Conservation (phyloP, 495 filamentous ascomycete species). For the Penicillium lividum region DNA sequence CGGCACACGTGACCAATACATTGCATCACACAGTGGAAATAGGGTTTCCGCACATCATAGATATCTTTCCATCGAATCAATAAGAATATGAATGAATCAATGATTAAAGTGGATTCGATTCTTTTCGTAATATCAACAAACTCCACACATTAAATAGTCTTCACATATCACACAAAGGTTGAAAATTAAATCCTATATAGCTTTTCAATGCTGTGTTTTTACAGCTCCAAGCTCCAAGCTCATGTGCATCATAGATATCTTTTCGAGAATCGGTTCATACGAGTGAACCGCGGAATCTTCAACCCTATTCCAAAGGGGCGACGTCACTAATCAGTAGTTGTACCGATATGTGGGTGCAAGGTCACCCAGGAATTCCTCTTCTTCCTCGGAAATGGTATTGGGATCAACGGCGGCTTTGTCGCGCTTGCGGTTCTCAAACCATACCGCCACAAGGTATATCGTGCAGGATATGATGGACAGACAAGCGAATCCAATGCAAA, state of each 20-base stretch:
- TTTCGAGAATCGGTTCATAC: neutral
- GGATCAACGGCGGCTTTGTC: conserved; percentile 35
- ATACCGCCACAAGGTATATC: conserved; percentile 60
- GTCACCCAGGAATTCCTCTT: conserved; percentile 40
- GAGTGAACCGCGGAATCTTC: neutral
- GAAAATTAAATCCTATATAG: neutral
- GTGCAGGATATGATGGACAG: conserved; percentile 62
- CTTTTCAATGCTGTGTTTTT: neutral
- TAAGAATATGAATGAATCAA: conserved; percentile 4
- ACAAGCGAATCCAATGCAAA: conserved; percentile 73
- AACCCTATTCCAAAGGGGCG: neutral
- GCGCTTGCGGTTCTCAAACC: conserved; percentile 65
- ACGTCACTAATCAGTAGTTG: conserved; percentile 29
- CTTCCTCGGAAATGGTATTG: conserved; percentile 24
- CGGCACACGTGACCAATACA: conserved; percentile 16
- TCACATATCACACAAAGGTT: neutral
- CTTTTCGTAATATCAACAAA: neutral
- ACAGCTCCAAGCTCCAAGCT: neutral
- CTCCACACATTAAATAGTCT: neutral
- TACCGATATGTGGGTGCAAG: conserved; percentile 46
- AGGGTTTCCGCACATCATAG: conserved; percentile 18
- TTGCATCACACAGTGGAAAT: conserved; percentile 28
- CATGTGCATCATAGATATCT: neutral
- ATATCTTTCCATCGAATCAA: conserved; percentile 6
- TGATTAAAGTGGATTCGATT: conserved; percentile 8